These are phyloP conservation scores for Grigorovia yakushimaensis DNA, from an alignment of 805 yeast genomes.

Conservation along the genomic window DNA sequence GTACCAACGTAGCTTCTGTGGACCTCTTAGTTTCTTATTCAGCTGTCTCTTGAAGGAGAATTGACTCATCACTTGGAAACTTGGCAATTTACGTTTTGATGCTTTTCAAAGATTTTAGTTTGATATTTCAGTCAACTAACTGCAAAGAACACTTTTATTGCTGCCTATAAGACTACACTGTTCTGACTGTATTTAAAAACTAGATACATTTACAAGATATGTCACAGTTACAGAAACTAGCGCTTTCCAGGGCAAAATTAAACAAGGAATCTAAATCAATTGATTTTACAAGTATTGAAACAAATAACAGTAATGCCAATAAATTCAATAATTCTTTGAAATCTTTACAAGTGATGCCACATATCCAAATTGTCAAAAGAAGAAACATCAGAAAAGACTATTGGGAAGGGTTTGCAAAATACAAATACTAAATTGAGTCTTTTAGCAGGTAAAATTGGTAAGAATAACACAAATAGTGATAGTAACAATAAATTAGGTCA, in stretches of 20 bases:
- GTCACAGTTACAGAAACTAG: background rate
- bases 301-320: no score
- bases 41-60: background rate
- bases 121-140: no score
- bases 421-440: background rate
- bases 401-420: no score
- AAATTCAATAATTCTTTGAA: background rate
- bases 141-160: no score
- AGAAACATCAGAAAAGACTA: no score
- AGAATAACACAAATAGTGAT: background rate
- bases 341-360: background rate
- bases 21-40: slow-evolving; percentile 37
- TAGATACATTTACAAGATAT: no score
- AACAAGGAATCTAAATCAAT: background rate
- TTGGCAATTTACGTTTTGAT: no score
- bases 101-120: no score
- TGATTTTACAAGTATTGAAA: background rate
- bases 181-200: no score
- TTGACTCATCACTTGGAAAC: background rate
- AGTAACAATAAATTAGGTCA: background rate
- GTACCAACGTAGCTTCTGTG: slow-evolving; percentile 77
- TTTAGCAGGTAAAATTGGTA: background rate
- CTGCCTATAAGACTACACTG: no score
- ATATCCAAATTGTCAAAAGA: no score
- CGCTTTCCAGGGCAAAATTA: background rate